A percentile compares a stretch with the other conserved stretches of the same genome.
These are phyloP conservation scores for Cucurbita argyrosperma DNA, from an alignment of 306 rosid species.

Conservation along the genomic window DNA sequence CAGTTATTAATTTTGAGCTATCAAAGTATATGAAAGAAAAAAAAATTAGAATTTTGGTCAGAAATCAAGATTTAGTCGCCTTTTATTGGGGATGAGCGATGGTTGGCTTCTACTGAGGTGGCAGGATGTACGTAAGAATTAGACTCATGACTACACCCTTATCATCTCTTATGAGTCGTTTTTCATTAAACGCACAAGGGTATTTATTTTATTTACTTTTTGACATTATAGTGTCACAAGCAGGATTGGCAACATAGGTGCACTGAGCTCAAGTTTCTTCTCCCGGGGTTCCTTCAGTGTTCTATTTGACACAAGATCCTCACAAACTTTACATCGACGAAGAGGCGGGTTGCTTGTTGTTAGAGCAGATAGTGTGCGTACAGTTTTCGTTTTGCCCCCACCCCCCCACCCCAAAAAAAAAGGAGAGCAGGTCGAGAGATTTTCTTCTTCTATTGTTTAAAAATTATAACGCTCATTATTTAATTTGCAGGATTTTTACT, in stretches of 20 bases:
- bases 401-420: background rate
- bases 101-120: background rate
- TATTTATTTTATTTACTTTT: background rate
- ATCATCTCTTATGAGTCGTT: background rate
- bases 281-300: constrained; percentile 37
- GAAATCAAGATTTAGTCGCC: background rate
- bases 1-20: background rate
- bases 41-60: background rate
- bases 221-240: constrained; percentile 34
- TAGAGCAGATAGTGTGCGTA: constrained; percentile 80
- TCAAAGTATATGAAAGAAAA: background rate
- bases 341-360: constrained; percentile 56
- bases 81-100: background rate
- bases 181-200: background rate
- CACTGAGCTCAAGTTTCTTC: constrained; percentile 46
- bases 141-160: background rate
- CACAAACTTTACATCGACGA: constrained; percentile 33
- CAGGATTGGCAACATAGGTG: constrained; percentile 35
- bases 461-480: background rate
- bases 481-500: constrained; percentile 66
- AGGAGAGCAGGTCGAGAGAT: background rate
- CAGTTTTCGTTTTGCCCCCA: background rate
- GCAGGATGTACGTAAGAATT: background rate
- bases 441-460: constrained; percentile 8
- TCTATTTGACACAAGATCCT: constrained; percentile 23